Evolutionary conservation across 2,329 filamentous ascomycete species (phyloP).

Genomic region (Colletotrichum tofieldiae): DNA sequence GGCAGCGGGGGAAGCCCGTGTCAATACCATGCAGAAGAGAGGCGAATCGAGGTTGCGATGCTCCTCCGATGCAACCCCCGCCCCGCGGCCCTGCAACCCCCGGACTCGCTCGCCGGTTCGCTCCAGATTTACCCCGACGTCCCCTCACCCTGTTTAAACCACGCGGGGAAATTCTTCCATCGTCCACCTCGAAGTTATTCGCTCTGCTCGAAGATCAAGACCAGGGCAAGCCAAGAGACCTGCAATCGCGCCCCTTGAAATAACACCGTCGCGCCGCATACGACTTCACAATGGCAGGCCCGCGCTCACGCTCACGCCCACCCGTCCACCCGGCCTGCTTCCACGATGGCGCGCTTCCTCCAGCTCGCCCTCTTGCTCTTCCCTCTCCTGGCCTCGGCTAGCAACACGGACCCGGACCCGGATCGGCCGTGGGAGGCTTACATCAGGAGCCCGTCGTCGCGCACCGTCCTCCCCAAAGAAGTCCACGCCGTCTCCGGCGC

Average conservation of each 20-base stretch:
- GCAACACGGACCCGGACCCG: conserved; percentile 13
- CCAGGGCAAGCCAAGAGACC: background rate
- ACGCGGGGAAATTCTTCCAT: conserved; percentile 33
- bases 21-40: background rate
- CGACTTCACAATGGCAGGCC: background rate
- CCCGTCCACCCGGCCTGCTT: background rate
- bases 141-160: conserved; percentile 18
- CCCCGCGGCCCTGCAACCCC: conserved; percentile 22
- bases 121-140: conserved; percentile 41
- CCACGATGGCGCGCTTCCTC: conserved; percentile 25
- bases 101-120: conserved; percentile 17
- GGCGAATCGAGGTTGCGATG: background rate
- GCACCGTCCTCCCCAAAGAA: conserved; percentile 28
- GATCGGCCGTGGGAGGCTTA: conserved; percentile 33
- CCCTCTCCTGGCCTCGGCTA: background rate
- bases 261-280: background rate
- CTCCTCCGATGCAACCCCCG: conserved; percentile 14
- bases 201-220: background rate
- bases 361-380: conserved; percentile 13
- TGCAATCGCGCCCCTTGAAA: conserved; percentile 4
- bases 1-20: background rate
- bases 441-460: conserved; percentile 35
- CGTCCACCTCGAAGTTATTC: background rate
- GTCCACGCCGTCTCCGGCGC: conserved; percentile 34
- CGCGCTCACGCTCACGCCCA: background rate